Percentiles rank a stretch among this genome's conserved stretches.
Conservation (phyloP, 257 asterid genomes). For the Capsicum chinense region DNA sequence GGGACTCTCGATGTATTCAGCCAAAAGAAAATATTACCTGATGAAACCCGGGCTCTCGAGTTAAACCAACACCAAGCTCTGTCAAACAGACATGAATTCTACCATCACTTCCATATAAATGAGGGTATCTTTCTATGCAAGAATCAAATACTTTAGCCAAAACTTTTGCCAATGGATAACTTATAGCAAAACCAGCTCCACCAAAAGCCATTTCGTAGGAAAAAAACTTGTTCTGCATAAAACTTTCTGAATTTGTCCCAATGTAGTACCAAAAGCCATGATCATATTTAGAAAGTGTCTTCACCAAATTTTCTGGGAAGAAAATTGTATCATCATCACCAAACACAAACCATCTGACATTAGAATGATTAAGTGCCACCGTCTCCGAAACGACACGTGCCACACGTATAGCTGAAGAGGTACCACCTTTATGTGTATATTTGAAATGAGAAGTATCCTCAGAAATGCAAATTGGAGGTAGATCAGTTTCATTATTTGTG, state of each 20-base stretch:
- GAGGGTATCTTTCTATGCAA: slow-evolving; percentile 66
- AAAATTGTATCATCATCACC: slow-evolving; percentile 89
- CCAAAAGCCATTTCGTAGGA: slow-evolving; percentile 84
- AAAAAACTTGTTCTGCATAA: slow-evolving; percentile 54
- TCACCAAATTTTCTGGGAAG: slow-evolving; percentile 80
- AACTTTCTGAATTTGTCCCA: slow-evolving; percentile 73
- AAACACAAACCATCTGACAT: slow-evolving; percentile 85
- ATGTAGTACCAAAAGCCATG: slow-evolving; percentile 75
- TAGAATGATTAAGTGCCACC: slow-evolving; percentile 52
- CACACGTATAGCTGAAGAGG: slow-evolving; percentile 73
- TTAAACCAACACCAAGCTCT: slow-evolving; percentile 75
- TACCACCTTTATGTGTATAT: slow-evolving; percentile 63
- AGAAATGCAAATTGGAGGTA: slow-evolving; percentile 70
- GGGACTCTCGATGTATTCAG: not conserved
- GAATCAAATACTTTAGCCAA: slow-evolving; percentile 70
- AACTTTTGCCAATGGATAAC: slow-evolving; percentile 73
- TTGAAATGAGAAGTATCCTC: slow-evolving; percentile 66
- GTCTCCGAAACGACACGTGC: slow-evolving; percentile 75
- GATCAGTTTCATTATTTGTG: slow-evolving; percentile 9
- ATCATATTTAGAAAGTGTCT: slow-evolving; percentile 77
- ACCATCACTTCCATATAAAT: slow-evolving; percentile 73
- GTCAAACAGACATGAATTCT: slow-evolving; percentile 72
- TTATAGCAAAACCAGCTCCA: slow-evolving; percentile 92
- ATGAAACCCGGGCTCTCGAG: slow-evolving; percentile 87
- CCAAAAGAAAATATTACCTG: slow-evolving; percentile 53